Percentiles rank a stretch among this genome's conserved stretches.
Evolutionary conservation across 2,329 filamentous ascomycete genomes (phyloP).

Genomic region (Monosporascus sp.): DNA sequence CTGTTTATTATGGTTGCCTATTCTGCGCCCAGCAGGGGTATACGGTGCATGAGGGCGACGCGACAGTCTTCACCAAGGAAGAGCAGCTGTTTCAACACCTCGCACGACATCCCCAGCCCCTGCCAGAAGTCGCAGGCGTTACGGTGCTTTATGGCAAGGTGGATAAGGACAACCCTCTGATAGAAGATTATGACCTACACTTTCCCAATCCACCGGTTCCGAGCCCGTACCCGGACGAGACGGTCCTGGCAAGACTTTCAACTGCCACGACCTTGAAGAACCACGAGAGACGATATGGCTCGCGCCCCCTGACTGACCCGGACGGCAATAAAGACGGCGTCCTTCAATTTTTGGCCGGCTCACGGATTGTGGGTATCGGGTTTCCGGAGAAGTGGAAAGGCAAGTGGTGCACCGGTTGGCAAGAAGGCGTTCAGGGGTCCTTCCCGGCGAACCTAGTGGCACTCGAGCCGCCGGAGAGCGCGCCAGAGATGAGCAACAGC

Average conservation of each 20-base stretch:
- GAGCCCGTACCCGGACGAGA: constrained; percentile 22
- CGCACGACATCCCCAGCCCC: constrained; percentile 33
- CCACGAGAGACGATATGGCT: constrained; percentile 30
- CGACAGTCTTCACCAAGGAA: constrained; percentile 33
- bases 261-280: constrained; percentile 28
- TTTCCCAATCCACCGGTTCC: constrained; percentile 26
- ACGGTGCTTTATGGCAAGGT: constrained; percentile 30
- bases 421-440: constrained; percentile 22
- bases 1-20: constrained; percentile 32
- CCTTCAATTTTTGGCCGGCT: constrained; percentile 32
- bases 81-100: constrained; percentile 34
- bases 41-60: constrained; percentile 33
- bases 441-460: constrained; percentile 24
- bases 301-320: constrained; percentile 27
- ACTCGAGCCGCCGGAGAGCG: constrained; percentile 20
- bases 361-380: constrained; percentile 26
- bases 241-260: constrained; percentile 19
- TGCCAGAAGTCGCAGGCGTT: constrained; percentile 31
- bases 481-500: constrained; percentile 10
- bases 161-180: constrained; percentile 8
- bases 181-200: constrained; percentile 32
- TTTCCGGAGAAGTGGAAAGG: constrained; percentile 29
- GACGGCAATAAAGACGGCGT: constrained; percentile 27
- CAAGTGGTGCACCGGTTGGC: constrained; percentile 30
- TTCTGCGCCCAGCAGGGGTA: constrained; percentile 31